Conservation (phyloP, 495 filamentous ascomycete genomes). For the Pyronema domesticum region DNA sequence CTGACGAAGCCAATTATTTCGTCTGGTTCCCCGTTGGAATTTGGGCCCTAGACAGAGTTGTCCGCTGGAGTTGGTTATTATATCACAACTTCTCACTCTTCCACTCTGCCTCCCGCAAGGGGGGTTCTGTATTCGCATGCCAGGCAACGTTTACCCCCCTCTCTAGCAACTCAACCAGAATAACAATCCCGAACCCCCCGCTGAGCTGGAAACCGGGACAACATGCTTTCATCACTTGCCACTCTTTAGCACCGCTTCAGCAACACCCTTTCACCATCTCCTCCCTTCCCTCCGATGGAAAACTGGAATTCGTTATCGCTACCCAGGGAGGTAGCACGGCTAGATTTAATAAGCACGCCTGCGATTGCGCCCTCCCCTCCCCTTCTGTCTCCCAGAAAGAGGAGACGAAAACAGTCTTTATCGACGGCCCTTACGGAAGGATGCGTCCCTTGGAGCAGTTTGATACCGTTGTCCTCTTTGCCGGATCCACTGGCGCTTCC, state of each 20-base stretch:
- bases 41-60: conserved; percentile 49
- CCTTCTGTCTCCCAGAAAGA: conserved; percentile 17
- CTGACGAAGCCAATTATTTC: conserved; percentile 35
- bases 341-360: conserved; percentile 45
- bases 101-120: conserved; percentile 19
- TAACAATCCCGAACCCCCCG: conserved; percentile 50
- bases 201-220: conserved; percentile 62
- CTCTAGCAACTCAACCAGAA: conserved; percentile 42
- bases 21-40: conserved; percentile 60
- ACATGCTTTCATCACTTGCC: conserved; percentile 59
- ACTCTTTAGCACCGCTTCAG: conserved; percentile 48
- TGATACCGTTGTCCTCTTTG: conserved; percentile 40
- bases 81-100: conserved; percentile 52
- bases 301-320: conserved; percentile 54
- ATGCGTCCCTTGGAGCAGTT: conserved; percentile 39
- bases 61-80: conserved; percentile 33
- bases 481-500: conserved; percentile 40
- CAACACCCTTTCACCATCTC: conserved; percentile 72
- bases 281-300: conserved; percentile 37
- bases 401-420: conserved; percentile 28
- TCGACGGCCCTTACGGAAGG: conserved; percentile 41
- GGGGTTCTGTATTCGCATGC: conserved; percentile 10
- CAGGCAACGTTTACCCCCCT: conserved; percentile 46
- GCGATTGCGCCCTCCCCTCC: conserved; percentile 26
- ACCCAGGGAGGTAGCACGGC: conserved; percentile 54